Evolutionary conservation across 75 land plant genomes (phyloP).

Genomic region (Selaginella moellendorffii): DNA sequence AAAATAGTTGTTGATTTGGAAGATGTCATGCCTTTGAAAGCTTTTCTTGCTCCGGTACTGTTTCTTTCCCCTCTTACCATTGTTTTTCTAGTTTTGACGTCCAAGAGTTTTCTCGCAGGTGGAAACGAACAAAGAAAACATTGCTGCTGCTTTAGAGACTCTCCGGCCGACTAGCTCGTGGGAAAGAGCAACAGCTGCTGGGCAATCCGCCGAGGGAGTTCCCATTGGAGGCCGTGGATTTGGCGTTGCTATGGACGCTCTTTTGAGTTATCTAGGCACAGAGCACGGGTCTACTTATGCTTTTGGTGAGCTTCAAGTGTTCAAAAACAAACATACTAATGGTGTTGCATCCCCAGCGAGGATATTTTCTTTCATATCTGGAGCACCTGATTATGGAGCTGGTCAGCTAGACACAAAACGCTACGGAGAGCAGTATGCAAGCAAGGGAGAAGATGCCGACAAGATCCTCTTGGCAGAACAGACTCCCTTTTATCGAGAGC

Average conservation of each 20-base stretch:
- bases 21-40: background rate
- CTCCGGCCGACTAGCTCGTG: slow-evolving; percentile 91
- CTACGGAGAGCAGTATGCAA: slow-evolving; percentile 99
- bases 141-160: slow-evolving; percentile 89
- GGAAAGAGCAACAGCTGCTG: slow-evolving; percentile 86
- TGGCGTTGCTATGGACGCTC: slow-evolving; percentile 91
- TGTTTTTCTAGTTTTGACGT: background rate
- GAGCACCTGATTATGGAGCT: slow-evolving; percentile 98
- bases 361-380: slow-evolving; percentile 90
- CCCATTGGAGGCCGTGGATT: slow-evolving; percentile 91
- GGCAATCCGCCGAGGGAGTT: slow-evolving; percentile 80
- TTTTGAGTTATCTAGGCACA: slow-evolving; percentile 74
- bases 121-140: slow-evolving; percentile 76
- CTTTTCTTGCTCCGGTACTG: slow-evolving; percentile 2
- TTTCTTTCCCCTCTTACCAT: background rate
- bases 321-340: too few species aligned
- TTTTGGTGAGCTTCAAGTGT: too few species aligned
- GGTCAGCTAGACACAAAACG: slow-evolving; percentile 93
- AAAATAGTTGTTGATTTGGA: background rate
- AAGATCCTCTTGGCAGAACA: slow-evolving; percentile 93
- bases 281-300: slow-evolving; percentile 96
- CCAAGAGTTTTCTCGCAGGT: too few species aligned
- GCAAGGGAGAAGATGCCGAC: slow-evolving; percentile 97
- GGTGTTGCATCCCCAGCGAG: slow-evolving; percentile 76
- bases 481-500: slow-evolving; percentile 87